Base-by-base conservation (phyloP, 805 yeast genomes). In the Candida ortonii region DNA sequence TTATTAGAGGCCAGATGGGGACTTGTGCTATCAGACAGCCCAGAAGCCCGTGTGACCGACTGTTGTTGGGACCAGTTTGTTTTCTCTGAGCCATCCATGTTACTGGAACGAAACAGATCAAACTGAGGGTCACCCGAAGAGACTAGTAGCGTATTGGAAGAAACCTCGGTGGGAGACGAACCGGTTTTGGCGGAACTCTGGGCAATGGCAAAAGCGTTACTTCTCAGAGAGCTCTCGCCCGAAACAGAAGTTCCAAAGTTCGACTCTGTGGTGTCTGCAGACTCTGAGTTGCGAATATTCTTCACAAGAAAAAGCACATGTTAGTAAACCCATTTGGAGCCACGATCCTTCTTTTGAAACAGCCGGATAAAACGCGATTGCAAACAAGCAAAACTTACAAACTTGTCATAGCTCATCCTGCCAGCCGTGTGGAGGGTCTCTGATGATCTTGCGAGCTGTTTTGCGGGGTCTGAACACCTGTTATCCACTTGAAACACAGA, bases 261-360 rank as follows among this genome's bases (percentile, higher is more conserved):
- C 8, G 50, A 46, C 28, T 43, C 46, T 2, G 46, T 39, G 10
- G 50, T 46, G 22, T 46, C 50, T 26, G 44, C 44, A 17, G 50
- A 43, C 15, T 43, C 50, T 7, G 50, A 33, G 14, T 39, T 38
- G 11, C 39, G 38, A 7, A 40, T 27, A 19, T 44, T 34, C 46
- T 43, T 25, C 15, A 30, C 24, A 13, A 4, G 18, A n/a, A 19
- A 28, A 25, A 22, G 11, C 16, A 29, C 9, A 11, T 16, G 34
- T 34, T 34, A 34, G 39, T 21, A 11, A 11, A 18, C 11, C 21
- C 8, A 15, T 16, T 11, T 33, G 25, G 13, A 24, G n/a, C n/a
- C 10, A 14, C 13, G 20, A 27, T 32, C 34, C 33, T 23, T 21
- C 28, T 34, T 30, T 23, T 17, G n/a, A n/a, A n/a, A n/a, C n/a